These are phyloP conservation scores for Jimgerdemannia lactiflua DNA, from an alignment of 192 early-diverging fungal genomes.

Conservation along the genomic window DNA sequence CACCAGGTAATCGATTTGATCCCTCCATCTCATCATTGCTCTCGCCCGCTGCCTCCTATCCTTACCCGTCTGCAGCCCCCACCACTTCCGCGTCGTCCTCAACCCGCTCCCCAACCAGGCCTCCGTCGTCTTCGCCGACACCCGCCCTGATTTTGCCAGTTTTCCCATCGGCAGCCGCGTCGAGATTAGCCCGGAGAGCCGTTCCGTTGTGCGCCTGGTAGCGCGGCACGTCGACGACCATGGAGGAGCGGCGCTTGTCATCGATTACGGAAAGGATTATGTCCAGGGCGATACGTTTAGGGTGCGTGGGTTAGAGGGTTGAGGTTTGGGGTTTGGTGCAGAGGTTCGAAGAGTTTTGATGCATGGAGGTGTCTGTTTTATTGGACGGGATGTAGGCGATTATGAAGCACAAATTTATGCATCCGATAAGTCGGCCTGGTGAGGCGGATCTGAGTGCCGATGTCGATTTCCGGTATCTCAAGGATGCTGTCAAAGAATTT, in stretches of 20 bases:
- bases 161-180: constrained; percentile 73
- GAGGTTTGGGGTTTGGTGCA: too few relatives aligned
- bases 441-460: constrained; percentile 87
- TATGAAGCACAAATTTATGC: constrained; percentile 73
- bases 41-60: not conserved
- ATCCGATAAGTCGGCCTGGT: constrained; percentile 79
- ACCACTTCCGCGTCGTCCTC: constrained; percentile 77
- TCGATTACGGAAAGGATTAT: constrained; percentile 91
- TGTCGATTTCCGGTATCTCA: constrained; percentile 84
- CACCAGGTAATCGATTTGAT: constrained; percentile 30
- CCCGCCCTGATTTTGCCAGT: constrained; percentile 23
- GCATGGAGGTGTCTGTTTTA: not conserved
- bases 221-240: constrained; percentile 63
- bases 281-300: constrained; percentile 76
- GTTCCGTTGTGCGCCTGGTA: constrained; percentile 60
- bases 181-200: constrained; percentile 84
- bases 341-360: not conserved
- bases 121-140: not conserved
- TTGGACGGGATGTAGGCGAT: constrained; percentile 58
- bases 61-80: constrained; percentile 35
- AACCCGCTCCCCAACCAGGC: constrained; percentile 54
- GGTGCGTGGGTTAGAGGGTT: not conserved
- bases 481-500: constrained; percentile 42
- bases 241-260: constrained; percentile 70
- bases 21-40: not conserved